Conservation (phyloP, 148 eudicot species). For the Fagopyrum tataricum region DNA sequence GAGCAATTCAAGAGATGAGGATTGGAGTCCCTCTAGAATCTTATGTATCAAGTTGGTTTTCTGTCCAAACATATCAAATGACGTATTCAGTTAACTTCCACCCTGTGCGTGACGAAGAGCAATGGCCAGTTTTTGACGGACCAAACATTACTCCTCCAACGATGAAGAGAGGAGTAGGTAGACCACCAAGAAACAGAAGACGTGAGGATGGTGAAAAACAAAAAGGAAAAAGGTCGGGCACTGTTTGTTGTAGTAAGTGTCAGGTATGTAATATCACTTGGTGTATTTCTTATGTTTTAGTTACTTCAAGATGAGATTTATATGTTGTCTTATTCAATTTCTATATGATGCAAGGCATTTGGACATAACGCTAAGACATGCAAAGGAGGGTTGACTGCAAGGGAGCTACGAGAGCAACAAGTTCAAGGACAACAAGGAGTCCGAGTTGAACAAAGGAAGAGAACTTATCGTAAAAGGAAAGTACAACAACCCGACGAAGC, state of each 20-base stretch:
- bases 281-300: too few species aligned
- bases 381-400: too few species aligned
- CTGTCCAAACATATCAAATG: background rate
- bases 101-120: background rate
- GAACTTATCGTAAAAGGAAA: too few species aligned
- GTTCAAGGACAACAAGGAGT: too few species aligned
- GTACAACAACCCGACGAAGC: too few species aligned
- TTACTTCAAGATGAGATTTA: too few species aligned
- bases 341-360: too few species aligned
- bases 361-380: too few species aligned
- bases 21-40: background rate
- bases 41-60: background rate
- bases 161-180: background rate
- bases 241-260: background rate
- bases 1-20: background rate
- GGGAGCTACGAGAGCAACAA: too few species aligned
- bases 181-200: background rate
- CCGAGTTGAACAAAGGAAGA: too few species aligned
- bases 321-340: too few species aligned
- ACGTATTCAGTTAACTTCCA: background rate
- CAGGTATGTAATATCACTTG: background rate
- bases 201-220: background rate
- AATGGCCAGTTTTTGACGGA: background rate
- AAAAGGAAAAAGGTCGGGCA: background rate
- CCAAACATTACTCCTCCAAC: too few species aligned